Evolutionary conservation across 768 basidiomycete species (phyloP), one percentile per base, ranked within the genome.

Genomic region (Saitozyma sp.): DNA sequence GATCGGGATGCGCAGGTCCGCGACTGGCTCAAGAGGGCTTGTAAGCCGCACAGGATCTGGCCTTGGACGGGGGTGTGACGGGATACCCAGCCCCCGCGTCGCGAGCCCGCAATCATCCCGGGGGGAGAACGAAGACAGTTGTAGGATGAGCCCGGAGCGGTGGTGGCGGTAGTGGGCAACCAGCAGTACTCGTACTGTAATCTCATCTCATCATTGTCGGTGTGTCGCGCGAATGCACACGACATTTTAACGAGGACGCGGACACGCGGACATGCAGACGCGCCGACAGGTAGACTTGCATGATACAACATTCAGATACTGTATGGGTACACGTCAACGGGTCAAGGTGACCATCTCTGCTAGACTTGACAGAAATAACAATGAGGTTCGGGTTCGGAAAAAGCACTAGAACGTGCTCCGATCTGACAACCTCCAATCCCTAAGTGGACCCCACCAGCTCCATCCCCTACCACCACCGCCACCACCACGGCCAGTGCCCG

Each of bases 391-490:
- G n/a, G n/a, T n/a, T n/a, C 49, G n/a, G 8, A n/a, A 5, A 6
- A 16, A 19, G 39, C 2, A 37, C 56, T 56, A 76, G 54, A 68
- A 74, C n/a, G 56, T 56, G 51, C 61, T 67, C 14, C 73, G 59
- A 64, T 76, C 75, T 29, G 61, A 55, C 59, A 74, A 66, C 48
- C 75, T 58, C 71, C 74, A 78, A 51, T 75, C 71, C 50, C 66
- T 67, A 40, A 80, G 57, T 17, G 79, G 79, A 37, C 78, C 78
- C 76, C 78, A 77, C 79, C 79, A 80, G 37, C 69, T 73, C 79
- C 79, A 80, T 0, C 75, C 71, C 29, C 29, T 29, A 29, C 29
- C 29, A 29, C 29, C 29, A 29, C 29, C 29, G 29, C 29, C 29
- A 29, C 5, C 29, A 29, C 29, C 29, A 29, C 29, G 29, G 5